A percentile compares a stretch with the other conserved stretches of the same genome.
phyloP scores from a whole-genome alignment of 305 asterid genomes.

The Euphrasia arctica region DNA sequence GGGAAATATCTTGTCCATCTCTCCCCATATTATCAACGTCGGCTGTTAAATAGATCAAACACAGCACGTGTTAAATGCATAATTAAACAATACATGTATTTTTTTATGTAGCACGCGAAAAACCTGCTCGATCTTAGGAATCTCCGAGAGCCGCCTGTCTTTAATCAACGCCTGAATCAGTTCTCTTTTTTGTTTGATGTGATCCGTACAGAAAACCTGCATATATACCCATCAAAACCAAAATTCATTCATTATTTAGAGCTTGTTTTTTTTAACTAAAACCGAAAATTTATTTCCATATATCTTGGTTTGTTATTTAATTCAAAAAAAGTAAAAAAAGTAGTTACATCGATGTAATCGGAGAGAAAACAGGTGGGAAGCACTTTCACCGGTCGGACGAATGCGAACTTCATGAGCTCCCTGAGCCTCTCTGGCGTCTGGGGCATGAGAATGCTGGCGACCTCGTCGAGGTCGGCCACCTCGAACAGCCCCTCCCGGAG shows the following conservation, averaged over 20 bases:
- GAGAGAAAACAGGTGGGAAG: slow-evolving; percentile 75
- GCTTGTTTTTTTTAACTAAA: too few species aligned
- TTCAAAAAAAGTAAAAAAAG: not conserved
- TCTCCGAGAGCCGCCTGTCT: slow-evolving; percentile 52
- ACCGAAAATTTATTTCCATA: too few species aligned
- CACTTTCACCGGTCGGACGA: slow-evolving; percentile 55
- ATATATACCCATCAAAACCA: not conserved
- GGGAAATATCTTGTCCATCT: slow-evolving; percentile 69
- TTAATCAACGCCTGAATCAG: slow-evolving; percentile 62
- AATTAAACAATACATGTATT: too few species aligned
- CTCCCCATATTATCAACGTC: slow-evolving; percentile 80
- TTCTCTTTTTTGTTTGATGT: slow-evolving; percentile 57
- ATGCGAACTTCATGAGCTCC: slow-evolving; percentile 68
- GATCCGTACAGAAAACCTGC: slow-evolving; percentile 67
- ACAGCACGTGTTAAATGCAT: not conserved
- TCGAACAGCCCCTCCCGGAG: slow-evolving; percentile 61
- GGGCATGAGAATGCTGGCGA: slow-evolving; percentile 72
- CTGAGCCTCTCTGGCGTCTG: slow-evolving; percentile 77
- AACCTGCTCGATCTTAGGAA: slow-evolving; percentile 74
- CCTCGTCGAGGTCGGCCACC: slow-evolving; percentile 79
- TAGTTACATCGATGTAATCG: slow-evolving; percentile 68
- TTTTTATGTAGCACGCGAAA: not conserved
- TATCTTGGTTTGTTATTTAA: too few species aligned
- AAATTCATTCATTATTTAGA: not conserved
- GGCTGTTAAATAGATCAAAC: slow-evolving; percentile 30